Conservation (phyloP, 805 yeast species). For the Hanseniaspora thailandica region DNA sequence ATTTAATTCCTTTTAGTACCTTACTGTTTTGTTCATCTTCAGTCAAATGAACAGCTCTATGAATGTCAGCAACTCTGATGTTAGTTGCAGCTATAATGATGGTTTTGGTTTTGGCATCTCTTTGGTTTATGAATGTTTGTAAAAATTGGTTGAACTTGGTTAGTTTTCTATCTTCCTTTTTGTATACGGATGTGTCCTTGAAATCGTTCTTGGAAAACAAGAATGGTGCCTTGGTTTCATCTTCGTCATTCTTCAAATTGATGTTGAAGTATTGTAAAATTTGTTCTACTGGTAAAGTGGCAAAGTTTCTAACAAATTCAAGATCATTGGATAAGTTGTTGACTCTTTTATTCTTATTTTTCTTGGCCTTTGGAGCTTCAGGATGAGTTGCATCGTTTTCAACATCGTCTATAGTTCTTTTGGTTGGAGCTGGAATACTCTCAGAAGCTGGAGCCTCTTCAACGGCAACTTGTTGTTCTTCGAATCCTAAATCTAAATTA, state of each 20-base stretch:
- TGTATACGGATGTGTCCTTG: slow-evolving; percentile 50
- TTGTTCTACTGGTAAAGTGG: slow-evolving; percentile 10
- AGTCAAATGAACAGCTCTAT: slow-evolving; percentile 11
- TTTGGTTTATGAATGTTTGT: slow-evolving; percentile 24
- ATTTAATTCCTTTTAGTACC: slow-evolving; percentile 46
- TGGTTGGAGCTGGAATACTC: slow-evolving; percentile 20
- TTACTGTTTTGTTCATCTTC: slow-evolving; percentile 33
- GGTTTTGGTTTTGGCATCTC: slow-evolving; percentile 36
- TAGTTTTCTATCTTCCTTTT: slow-evolving; percentile 37
- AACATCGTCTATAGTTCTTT: slow-evolving; percentile 23
- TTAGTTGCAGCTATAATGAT: slow-evolving; percentile 62
- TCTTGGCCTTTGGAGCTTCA: slow-evolving; percentile 1
- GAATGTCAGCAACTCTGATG: slow-evolving; percentile 71
- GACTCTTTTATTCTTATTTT: slow-evolving; percentile 17
- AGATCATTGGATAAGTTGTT: slow-evolving; percentile 16
- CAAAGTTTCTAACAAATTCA: slow-evolving; percentile 3
- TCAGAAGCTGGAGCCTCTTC: slow-evolving; percentile 23
- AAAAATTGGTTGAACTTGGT: slow-evolving; percentile 48
- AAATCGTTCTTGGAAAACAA: slow-evolving; percentile 31
- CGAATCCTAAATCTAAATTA: slow-evolving; percentile 51
- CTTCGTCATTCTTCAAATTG: slow-evolving; percentile 22
- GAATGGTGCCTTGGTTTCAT: slow-evolving; percentile 14
- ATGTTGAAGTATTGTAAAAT: slow-evolving; percentile 13
- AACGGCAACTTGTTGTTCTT: slow-evolving; percentile 26
- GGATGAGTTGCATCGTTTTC: slow-evolving; percentile 5